Evolutionary conservation across 2,329 filamentous ascomycete genomes (phyloP).

Genomic region (Aureobasidium sp.): DNA sequence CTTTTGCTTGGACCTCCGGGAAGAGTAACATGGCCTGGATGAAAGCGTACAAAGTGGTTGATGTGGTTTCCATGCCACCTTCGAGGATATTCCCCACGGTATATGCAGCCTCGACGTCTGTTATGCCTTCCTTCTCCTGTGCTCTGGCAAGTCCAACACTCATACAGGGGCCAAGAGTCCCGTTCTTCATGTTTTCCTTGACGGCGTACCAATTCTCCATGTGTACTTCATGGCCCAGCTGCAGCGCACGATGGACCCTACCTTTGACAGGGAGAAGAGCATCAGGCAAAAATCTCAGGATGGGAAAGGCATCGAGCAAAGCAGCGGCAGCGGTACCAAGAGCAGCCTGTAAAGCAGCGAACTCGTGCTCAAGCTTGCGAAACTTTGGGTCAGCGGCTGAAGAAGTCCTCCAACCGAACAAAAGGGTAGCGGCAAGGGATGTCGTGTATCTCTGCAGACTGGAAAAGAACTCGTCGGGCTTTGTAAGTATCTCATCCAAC

Average conservation of each 20-base stretch:
- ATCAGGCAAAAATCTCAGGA: constrained; percentile 38
- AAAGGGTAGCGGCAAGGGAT: constrained; percentile 42
- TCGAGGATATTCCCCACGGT: constrained; percentile 28
- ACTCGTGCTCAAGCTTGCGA: constrained; percentile 36
- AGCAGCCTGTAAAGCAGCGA: constrained; percentile 35
- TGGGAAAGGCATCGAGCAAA: constrained; percentile 39
- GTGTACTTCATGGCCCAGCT: neutral
- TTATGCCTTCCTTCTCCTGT: constrained; percentile 20
- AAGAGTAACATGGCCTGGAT: constrained; percentile 24
- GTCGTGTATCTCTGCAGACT: constrained; percentile 42
- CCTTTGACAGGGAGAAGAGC: constrained; percentile 17
- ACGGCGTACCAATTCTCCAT: neutral
- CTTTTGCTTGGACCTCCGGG: constrained; percentile 16
- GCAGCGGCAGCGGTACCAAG: constrained; percentile 34
- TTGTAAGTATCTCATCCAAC: constrained; percentile 39
- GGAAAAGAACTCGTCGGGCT: constrained; percentile 34
- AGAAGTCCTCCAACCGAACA: constrained; percentile 35
- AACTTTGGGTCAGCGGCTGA: constrained; percentile 35
- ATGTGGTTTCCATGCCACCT: constrained; percentile 35
- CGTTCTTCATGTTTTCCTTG: neutral
- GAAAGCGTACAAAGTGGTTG: constrained; percentile 26
- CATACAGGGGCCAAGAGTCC: neutral
- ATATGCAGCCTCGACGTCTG: constrained; percentile 24
- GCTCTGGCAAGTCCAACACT: constrained; percentile 18
- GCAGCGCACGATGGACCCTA: constrained; percentile 7